A percentile compares a stretch with the other conserved stretches of the same genome.
phyloP scores from a whole-genome alignment of 2,329 filamentous ascomycete genomes.

The Aureobasidium namibiae region DNA sequence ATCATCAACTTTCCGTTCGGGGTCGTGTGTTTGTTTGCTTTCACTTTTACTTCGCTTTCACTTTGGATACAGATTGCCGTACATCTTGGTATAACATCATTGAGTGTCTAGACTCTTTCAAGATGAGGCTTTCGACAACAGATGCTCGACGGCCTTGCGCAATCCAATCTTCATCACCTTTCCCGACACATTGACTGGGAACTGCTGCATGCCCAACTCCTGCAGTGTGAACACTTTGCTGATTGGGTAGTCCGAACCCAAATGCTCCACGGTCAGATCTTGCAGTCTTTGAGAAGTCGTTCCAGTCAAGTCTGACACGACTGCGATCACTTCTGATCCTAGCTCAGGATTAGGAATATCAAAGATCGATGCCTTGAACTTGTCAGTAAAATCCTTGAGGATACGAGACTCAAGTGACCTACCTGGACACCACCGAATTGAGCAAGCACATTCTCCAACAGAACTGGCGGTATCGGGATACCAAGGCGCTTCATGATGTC shows the following conservation, averaged over 20 bases:
- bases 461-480: background rate
- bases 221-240: background rate
- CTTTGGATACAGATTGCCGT: no score
- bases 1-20: no score
- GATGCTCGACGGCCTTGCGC: background rate
- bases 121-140: background rate
- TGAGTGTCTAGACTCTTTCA: background rate
- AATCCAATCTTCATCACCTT: slow-evolving; percentile 8
- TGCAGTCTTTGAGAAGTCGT: background rate
- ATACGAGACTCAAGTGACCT: background rate
- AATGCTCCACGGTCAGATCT: background rate
- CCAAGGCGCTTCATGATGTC: slow-evolving; percentile 3
- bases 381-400: background rate
- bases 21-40: no score
- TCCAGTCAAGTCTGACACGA: background rate
- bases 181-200: background rate
- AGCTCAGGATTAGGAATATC: background rate
- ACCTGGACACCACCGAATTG: background rate
- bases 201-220: background rate
- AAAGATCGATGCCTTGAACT: background rate
- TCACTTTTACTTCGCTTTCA: no score
- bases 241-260: background rate
- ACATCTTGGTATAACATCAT: no score
- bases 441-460: background rate
- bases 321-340: background rate